These are phyloP conservation scores for Obba rivulosa DNA, from an alignment of 768 basidiomycete species.

Conservation along the genomic window DNA sequence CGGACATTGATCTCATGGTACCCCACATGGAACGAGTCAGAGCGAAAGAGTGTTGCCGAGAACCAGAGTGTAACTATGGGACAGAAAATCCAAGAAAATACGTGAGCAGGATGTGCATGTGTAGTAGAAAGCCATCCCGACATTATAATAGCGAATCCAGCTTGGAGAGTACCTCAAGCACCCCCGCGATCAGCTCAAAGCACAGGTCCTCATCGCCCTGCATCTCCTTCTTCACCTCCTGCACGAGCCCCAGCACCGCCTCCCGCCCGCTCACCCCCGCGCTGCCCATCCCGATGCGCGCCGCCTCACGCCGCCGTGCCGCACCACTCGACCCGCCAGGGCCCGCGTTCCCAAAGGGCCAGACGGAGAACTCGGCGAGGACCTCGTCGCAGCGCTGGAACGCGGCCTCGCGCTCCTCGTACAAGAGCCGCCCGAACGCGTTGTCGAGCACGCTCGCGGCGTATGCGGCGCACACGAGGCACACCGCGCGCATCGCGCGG, in stretches of 20 bases:
- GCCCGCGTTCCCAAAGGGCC: constrained; percentile 69
- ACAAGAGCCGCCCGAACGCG: constrained; percentile 80
- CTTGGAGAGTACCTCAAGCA: constrained; percentile 88
- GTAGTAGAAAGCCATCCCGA: no score
- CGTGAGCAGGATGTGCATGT: no score
- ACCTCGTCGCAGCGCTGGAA: constrained; percentile 94
- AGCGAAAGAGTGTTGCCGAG: no score
- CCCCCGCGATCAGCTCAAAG: constrained; percentile 89
- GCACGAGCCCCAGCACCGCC: constrained; percentile 66
- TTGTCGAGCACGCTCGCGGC: constrained; percentile 95
- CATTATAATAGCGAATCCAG: constrained; percentile 75
- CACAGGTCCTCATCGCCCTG: constrained; percentile 69
- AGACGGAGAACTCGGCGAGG: constrained; percentile 81
- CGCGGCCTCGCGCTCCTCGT: constrained; percentile 91
- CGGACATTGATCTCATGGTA: no score
- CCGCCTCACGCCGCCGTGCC: constrained; percentile 30
- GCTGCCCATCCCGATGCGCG: constrained; percentile 53
- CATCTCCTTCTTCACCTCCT: constrained; percentile 71
- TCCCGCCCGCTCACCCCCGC: constrained; percentile 49
- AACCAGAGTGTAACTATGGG: no score
- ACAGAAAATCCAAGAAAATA: no score
- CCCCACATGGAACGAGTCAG: no score
- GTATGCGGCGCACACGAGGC: constrained; percentile 86
- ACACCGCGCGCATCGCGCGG: constrained; percentile 73
- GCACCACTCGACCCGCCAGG: constrained; percentile 10